These are phyloP conservation scores for Meripilus lineatus DNA, from an alignment of 1,284 basidiomycete species.

Conservation along the genomic window DNA sequence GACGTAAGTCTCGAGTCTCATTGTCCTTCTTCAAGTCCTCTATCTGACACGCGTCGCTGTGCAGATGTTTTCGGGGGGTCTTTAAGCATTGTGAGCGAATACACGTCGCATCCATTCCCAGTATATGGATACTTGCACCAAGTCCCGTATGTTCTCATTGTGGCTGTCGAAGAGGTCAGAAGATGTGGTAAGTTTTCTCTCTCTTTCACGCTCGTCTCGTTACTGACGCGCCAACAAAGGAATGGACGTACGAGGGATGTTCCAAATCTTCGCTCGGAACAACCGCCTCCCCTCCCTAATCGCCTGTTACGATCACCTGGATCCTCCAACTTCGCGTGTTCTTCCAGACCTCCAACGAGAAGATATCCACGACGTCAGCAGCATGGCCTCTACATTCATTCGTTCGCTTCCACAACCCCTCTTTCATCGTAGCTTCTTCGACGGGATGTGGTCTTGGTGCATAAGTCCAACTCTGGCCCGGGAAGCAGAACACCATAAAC, in stretches of 20 bases:
- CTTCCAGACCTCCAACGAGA: slow-evolving; percentile 4
- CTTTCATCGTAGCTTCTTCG: slow-evolving; percentile 4
- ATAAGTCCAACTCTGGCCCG: slow-evolving; percentile 4
- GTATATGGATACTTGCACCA: no score
- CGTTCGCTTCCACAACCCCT: neutral
- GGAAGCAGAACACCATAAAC: neutral
- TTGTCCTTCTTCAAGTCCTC: neutral
- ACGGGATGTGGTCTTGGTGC: slow-evolving; percentile 3
- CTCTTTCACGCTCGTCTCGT: no score
- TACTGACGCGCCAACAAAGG: no score
- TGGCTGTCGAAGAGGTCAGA: no score
- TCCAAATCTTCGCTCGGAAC: no score
- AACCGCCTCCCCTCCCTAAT: slow-evolving; percentile 1
- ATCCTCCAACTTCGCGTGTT: neutral
- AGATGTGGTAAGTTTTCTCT: no score
- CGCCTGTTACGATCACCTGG: slow-evolving; percentile 3
- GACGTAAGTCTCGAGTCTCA: slow-evolving; percentile 1
- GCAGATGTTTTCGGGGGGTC: slow-evolving; percentile 5
- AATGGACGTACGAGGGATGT: no score
- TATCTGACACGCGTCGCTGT: neutral
- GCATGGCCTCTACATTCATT: neutral
- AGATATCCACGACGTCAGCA: neutral
- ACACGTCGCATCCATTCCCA: no score
- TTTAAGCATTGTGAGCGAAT: neutral
- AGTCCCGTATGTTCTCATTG: no score